Evolutionary conservation across 805 yeast genomes (phyloP).

Genomic region (Suhomyces canberraensis): DNA sequence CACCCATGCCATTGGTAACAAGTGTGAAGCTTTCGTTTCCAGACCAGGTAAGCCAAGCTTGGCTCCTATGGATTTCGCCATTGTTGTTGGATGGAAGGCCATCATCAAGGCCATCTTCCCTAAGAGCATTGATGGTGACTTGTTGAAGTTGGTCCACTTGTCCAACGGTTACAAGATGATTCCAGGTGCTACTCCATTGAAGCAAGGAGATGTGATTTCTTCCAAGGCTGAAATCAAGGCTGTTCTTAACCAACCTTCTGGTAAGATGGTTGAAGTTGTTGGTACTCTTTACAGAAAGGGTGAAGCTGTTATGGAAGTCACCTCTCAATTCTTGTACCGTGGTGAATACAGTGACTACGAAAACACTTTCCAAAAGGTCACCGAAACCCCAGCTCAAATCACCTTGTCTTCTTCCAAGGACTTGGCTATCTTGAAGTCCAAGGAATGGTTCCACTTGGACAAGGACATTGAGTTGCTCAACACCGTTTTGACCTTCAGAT

Average conservation of each 20-base stretch:
- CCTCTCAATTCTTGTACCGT: constrained; percentile 93
- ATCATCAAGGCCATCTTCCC: constrained; percentile 99
- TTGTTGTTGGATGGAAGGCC: constrained; percentile 97
- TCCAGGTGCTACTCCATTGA: constrained; percentile 87
- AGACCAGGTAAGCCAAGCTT: constrained; percentile 78
- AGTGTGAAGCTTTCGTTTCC: constrained; percentile 91
- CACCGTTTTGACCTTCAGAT: constrained; percentile 83
- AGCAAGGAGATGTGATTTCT: constrained; percentile 81
- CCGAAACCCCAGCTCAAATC: constrained; percentile 85
- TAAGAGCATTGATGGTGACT: constrained; percentile 90
- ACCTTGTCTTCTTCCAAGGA: constrained; percentile 74
- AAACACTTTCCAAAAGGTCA: constrained; percentile 85
- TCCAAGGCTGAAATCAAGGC: constrained; percentile 83
- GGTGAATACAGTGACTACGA: constrained; percentile 85
- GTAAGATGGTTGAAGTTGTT: constrained; percentile 93
- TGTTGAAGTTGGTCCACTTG: constrained; percentile 88
- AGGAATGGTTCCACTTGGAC: constrained; percentile 95
- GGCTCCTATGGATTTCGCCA: constrained; percentile 99
- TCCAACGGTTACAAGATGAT: constrained; percentile 92
- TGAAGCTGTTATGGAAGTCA: constrained; percentile 85
- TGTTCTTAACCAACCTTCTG: constrained; percentile 86
- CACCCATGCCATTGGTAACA: constrained; percentile 96
- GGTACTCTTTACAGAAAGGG: constrained; percentile 81
- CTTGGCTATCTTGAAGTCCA: constrained; percentile 87
- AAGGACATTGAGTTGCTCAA: constrained; percentile 66